Base-by-base conservation (phyloP, 2,329 filamentous ascomycete genomes). In the Aspergillus tubingensis region DNA sequence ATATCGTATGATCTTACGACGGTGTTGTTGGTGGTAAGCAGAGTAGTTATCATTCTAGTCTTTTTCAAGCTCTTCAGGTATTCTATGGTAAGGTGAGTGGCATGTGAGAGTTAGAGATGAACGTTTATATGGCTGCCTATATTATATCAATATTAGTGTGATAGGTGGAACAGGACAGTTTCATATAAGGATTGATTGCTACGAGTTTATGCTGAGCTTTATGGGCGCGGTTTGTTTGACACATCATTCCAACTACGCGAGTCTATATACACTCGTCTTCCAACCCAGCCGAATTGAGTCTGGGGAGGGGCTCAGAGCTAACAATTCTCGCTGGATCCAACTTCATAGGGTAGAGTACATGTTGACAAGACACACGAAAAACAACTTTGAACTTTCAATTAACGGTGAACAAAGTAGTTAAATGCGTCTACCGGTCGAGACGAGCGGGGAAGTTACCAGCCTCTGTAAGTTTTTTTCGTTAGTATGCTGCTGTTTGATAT, bases 391-490 rank as follows among this genome's bases (percentile, higher is more conserved):
- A 68, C 54, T 63, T 49, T 65, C 65, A 71, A 68, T 68, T 65
- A 65, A 70, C 66, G 32, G 8, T 6, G 41, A 67, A 68, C 65
- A 57, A 61, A 65, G 62, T 58, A 53, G 54, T 36, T 64, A 66
- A 32, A 6, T 60, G 59, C 58, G 66, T 72, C 62, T 81, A 82
- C 70, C 76, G 74, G 65, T 83, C 80, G 72, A 83, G 71, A 60
- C 74, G 75, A 64, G 74, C 77, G 30, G 84, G 84, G 76, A 86
- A 86, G 68, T 82, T 86, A 64, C 84, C 84, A 62, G 80, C 80
- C 70, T 85, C 84, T 81, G 72, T 63, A 58, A 15, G 36, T 19
- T n/a, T 48, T 48, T 15, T 36, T 32, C 30, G 54, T 59, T 39
- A 60, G 66, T 64, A 64, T 51, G 47, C 62, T 57, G 25, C 36